These are phyloP conservation scores for Marchantia polymorpha DNA, from an alignment of 225 moss, liverwort and hornwort genomes.

Conservation along the genomic window DNA sequence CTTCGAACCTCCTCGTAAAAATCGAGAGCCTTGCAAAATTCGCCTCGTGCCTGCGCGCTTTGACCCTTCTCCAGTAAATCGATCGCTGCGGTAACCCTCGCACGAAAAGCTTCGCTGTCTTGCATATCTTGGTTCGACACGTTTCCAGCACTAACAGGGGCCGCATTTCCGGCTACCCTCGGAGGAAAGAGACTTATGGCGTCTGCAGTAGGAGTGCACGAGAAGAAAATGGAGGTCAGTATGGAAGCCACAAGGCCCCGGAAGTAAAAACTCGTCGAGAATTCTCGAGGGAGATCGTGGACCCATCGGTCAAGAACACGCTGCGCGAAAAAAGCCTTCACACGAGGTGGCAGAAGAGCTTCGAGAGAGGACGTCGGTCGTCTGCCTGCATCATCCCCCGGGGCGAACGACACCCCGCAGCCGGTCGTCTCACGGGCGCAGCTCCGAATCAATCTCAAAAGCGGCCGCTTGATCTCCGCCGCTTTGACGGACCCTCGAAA, in stretches of 20 bases:
- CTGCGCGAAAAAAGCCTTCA: background rate
- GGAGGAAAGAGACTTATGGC: background rate
- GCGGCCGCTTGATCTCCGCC: background rate
- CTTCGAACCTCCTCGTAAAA: constrained; percentile 39
- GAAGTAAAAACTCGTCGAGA: background rate
- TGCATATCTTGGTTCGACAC: constrained; percentile 32
- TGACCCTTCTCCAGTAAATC: constrained; percentile 44
- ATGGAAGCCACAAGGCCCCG: background rate
- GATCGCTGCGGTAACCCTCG: constrained; percentile 41
- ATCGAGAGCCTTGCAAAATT: constrained; percentile 39
- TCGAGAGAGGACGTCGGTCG: too few relatives aligned
- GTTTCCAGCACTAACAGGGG: background rate
- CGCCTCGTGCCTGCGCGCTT: constrained; percentile 44
- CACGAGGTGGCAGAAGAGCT: background rate
- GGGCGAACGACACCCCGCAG: too few relatives aligned
- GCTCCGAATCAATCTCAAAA: background rate
- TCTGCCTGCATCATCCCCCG: background rate
- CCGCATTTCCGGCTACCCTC: constrained; percentile 1
- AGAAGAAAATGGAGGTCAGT: background rate
- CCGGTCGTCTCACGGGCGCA: too few relatives aligned
- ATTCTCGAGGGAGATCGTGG: background rate
- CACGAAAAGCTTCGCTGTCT: constrained; percentile 37
- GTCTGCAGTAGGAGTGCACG: background rate
- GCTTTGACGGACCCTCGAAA: background rate
- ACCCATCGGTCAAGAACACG: background rate